Conservation (phyloP, 805 yeast species). For the Metschnikowia shivogae region DNA sequence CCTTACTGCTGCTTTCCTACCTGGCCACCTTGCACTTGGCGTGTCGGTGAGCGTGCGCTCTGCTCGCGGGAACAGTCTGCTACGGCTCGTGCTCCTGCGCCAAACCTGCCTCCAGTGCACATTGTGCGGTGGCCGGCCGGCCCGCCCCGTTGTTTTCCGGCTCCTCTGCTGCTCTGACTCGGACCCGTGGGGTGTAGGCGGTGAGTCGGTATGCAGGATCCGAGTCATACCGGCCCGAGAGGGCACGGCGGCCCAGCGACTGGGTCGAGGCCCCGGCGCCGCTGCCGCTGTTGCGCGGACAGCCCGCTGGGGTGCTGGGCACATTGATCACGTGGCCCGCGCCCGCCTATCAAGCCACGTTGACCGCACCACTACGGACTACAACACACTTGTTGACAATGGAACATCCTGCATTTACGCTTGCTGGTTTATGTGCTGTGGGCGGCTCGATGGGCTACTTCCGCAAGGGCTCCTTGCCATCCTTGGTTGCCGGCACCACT, state of each 20-base stretch:
- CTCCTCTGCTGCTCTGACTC: too few species aligned
- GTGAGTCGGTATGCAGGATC: too few species aligned
- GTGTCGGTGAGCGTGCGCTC: constrained; percentile 18
- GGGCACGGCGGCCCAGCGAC: too few species aligned
- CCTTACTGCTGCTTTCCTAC: constrained; percentile 13
- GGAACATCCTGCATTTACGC: constrained; percentile 79
- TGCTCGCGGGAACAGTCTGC: constrained; percentile 6
- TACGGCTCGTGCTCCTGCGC: background rate
- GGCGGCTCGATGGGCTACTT: constrained; percentile 71
- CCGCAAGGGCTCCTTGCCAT: constrained; percentile 71
- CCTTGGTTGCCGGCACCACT: constrained; percentile 70
- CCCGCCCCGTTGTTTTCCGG: too few species aligned
- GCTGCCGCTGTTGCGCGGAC: background rate
- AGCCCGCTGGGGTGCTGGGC: background rate
- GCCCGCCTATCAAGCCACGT: background rate
- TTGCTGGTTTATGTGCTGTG: constrained; percentile 61
- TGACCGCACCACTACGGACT: background rate
- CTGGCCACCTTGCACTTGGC: constrained; percentile 9
- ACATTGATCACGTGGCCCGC: constrained; percentile 1
- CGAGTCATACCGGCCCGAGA: too few species aligned
- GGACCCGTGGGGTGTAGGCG: too few species aligned
- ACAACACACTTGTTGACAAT: constrained; percentile 13
- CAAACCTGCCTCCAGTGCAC: too few species aligned
- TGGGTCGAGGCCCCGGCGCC: background rate
- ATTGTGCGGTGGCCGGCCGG: too few species aligned